These are phyloP conservation scores for Protostelium mycophagum DNA, from an alignment of 78 protist genomes.

Conservation along the genomic window DNA sequence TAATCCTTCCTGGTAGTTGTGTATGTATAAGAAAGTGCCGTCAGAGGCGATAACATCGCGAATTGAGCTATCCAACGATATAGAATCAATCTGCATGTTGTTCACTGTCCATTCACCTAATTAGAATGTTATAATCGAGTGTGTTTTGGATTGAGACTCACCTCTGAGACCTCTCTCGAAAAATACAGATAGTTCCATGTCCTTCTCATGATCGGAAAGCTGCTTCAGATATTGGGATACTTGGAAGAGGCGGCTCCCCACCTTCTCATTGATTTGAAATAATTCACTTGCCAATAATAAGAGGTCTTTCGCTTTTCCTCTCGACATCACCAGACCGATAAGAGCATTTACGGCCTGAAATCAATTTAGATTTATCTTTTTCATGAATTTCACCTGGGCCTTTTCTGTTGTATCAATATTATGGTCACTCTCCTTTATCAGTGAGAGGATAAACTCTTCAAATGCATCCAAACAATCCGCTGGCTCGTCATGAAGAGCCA, in stretches of 20 bases:
- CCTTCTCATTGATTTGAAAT: not conserved
- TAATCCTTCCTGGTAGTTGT: not conserved
- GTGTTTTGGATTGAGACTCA: not conserved
- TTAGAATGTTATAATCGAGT: not conserved
- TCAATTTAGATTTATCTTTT: not conserved
- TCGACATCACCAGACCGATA: not conserved
- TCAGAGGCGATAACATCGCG: not conserved
- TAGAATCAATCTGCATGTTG: slow-evolving; percentile 1
- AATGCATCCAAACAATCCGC: slow-evolving; percentile 7
- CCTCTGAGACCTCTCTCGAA: not conserved
- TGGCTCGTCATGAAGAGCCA: slow-evolving; percentile 7
- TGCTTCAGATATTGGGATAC: not conserved
- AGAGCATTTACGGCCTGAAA: slow-evolving; percentile 5
- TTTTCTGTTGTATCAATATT: not conserved
- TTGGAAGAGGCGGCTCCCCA: not conserved
- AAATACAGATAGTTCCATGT: slow-evolving; percentile 1
- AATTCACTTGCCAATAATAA: not conserved
- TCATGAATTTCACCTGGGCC: not conserved
- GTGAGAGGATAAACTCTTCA: not conserved
- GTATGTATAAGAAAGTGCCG: not conserved
- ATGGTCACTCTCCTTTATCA: not conserved
- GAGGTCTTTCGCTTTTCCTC: not conserved
- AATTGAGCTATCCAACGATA: not conserved
- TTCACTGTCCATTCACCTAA: not conserved
- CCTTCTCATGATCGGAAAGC: not conserved